These are phyloP conservation scores for Fusarium sp. DNA, from an alignment of 2,329 filamentous ascomycete genomes.

Conservation along the genomic window DNA sequence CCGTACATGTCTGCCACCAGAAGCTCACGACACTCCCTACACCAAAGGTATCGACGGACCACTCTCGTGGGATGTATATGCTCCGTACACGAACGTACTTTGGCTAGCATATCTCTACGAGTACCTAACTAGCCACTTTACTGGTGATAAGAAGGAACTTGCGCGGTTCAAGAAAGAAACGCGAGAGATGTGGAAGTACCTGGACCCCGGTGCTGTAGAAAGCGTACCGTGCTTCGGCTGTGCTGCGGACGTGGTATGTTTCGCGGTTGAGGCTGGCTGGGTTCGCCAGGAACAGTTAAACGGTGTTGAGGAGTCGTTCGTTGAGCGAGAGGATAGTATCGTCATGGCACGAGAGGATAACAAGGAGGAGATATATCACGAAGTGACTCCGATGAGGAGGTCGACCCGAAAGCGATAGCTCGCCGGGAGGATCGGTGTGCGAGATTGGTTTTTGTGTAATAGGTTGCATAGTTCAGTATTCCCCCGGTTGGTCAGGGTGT, in stretches of 20 bases:
- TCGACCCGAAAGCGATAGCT: constrained; percentile 37
- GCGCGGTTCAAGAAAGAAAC: constrained; percentile 58
- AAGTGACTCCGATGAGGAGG: constrained; percentile 39
- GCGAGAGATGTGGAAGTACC: constrained; percentile 61
- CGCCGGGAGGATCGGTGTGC: neutral
- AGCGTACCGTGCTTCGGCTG: constrained; percentile 61
- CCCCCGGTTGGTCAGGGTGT: constrained; percentile 1
- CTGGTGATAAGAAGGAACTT: constrained; percentile 57
- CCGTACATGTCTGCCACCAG: constrained; percentile 59
- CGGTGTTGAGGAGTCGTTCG: constrained; percentile 48
- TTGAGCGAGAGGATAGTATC: constrained; percentile 55
- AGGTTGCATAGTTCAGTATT: constrained; percentile 1
- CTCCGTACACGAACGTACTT: constrained; percentile 71
- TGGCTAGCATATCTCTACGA: constrained; percentile 71
- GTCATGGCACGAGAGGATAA: constrained; percentile 46
- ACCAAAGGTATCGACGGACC: constrained; percentile 56
- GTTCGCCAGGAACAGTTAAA: constrained; percentile 62
- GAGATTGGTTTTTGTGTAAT: constrained; percentile 6
- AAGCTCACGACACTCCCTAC: constrained; percentile 58
- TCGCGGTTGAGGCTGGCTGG: constrained; percentile 67
- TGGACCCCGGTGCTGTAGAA: constrained; percentile 61
- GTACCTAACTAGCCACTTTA: constrained; percentile 60
- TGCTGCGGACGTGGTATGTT: constrained; percentile 65
- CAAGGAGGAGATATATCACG: constrained; percentile 25
- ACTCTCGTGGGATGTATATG: constrained; percentile 63